Conservation (phyloP, 2,329 filamentous ascomycete genomes). For the Pseudogymnoascus sp. region DNA sequence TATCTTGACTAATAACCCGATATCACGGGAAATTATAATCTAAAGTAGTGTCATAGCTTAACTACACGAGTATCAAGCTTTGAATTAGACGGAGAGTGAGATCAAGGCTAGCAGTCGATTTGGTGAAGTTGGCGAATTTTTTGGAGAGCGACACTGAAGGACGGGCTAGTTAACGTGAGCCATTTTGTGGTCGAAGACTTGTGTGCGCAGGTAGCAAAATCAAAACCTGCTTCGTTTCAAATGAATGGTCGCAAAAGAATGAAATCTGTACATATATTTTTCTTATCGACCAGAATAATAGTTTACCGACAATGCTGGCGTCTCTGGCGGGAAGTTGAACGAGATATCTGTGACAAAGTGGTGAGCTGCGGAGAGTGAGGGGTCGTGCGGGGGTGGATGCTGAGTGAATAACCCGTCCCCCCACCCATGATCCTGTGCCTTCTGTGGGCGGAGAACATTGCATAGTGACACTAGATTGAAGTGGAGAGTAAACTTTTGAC, state of each 20-base stretch:
- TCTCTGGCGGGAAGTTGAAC: background rate
- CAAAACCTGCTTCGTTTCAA: background rate
- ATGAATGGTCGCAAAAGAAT: background rate
- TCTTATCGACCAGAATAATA: background rate
- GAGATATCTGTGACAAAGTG: background rate
- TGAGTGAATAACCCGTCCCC: background rate
- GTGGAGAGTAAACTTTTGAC: background rate
- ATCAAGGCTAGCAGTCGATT: slow-evolving; percentile 18
- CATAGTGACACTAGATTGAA: background rate
- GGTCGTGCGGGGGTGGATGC: background rate
- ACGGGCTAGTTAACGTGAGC: background rate
- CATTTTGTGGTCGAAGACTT: background rate
- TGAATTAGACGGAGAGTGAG: slow-evolving; percentile 20
- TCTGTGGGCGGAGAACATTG: background rate
- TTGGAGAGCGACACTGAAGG: slow-evolving; percentile 14
- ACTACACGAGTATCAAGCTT: background rate
- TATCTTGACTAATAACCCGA: background rate
- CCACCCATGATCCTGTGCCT: background rate
- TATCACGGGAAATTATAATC: background rate
- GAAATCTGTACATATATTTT: background rate
- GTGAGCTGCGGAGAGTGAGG: background rate
- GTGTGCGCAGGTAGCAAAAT: background rate
- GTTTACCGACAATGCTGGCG: background rate
- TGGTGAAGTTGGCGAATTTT: slow-evolving; percentile 21
- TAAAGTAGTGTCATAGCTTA: background rate